Conservation (phyloP, 805 yeast species). For the Myxozyma udenii region DNA sequence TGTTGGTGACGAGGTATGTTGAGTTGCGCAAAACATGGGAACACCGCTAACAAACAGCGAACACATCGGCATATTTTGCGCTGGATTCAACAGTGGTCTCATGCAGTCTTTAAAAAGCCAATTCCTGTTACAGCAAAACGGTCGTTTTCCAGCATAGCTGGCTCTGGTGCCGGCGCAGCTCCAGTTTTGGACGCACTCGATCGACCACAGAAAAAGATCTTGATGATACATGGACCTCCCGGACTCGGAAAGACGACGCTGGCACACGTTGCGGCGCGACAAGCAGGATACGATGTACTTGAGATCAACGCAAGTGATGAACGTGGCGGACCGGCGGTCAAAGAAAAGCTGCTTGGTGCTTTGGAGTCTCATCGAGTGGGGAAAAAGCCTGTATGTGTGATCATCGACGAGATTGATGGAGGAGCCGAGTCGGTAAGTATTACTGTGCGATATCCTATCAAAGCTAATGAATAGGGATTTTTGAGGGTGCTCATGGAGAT, state of each 20-base stretch:
- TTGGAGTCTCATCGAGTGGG: constrained; percentile 59
- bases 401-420: constrained; percentile 90
- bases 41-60: constrained; percentile 28
- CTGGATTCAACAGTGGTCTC: constrained; percentile 70
- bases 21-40: not conserved
- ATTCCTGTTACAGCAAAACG: constrained; percentile 23
- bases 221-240: constrained; percentile 86
- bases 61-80: constrained; percentile 56
- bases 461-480: constrained; percentile 41
- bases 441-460: not conserved
- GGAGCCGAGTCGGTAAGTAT: constrained; percentile 49
- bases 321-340: constrained; percentile 57
- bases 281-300: constrained; percentile 72
- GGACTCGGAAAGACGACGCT: constrained; percentile 92
- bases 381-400: constrained; percentile 71
- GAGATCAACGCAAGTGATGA: constrained; percentile 88
- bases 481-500: constrained; percentile 58
- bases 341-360: constrained; percentile 58
- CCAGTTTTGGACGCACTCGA: constrained; percentile 49
- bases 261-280: constrained; percentile 78
- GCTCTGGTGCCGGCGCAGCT: not conserved
- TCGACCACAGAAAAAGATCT: constrained; percentile 59
- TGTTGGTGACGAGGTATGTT: constrained; percentile 57
- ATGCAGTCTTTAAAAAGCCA: constrained; percentile 50
- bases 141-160: not conserved